Base-by-base conservation (phyloP, 2,329 filamentous ascomycete genomes). In the Fusarium subglutinans region DNA sequence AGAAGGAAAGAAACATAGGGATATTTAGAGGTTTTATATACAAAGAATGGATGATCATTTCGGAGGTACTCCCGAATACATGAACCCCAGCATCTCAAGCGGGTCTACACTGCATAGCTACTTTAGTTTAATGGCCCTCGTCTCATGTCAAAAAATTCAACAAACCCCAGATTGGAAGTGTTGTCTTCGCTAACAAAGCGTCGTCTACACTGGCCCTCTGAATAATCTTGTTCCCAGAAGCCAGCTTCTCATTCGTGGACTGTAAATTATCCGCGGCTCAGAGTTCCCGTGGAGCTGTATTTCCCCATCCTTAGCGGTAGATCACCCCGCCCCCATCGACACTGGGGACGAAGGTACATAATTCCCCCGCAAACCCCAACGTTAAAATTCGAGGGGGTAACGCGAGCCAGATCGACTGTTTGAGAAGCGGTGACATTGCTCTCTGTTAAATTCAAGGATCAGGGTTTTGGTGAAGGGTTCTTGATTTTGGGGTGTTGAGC, bases 281-380 rank as follows among this genome's bases (percentile, higher is more conserved):
- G 58, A 28, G 22, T 66, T 74, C 48, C 72, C 72, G 72, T 74
- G 72, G 71, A 63, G 58, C n/a, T 63, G 28, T 62, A 72, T 74
- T 74, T 74, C 72, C 72, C 71, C 68, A 74, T 72, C n/a, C 17
- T 45, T 66, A 72, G 63, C 24, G 67, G 74, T 74, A 72, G 64
- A 74, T 66, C 63, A 43, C 67, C 67, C 72, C 72, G 71, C 72
- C 71, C 67, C 71, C 71, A 74, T 65, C 28, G 60, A 33, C n/a
- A 4, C 47, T n/a, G 30, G 15, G 28, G 22, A 35, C 44, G 41
- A 11, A 30, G 12, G 37, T 26, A n/a, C n/a, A n/a, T n/a, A 28
- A 44, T 28, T 67, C 63, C 69, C 69, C 69, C 63, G 68, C 69
- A 72, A 72, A 67, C 69, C 69, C 69, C 48, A 72, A 71, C 12